Base-by-base conservation (phyloP, 2,329 filamentous ascomycete genomes). In the Leptographium radiaticola region DNA sequence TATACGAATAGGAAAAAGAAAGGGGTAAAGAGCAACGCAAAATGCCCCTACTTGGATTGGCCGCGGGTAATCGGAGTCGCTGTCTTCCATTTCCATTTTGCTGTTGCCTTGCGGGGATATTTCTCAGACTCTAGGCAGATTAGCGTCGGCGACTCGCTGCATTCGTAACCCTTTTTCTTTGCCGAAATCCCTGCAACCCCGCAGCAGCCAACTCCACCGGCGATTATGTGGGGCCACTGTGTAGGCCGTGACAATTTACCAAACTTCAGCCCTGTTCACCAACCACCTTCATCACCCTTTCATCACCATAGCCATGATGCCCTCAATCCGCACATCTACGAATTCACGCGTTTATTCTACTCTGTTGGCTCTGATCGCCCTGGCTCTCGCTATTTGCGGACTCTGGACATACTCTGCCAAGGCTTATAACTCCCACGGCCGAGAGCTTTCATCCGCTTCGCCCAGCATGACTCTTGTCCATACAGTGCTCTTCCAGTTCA, bases 401-500 rank as follows among this genome's bases (percentile, higher is more conserved):
- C 5, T 46, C 44, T 46, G 25, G 25, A 46, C 30, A 46, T n/a
- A 30, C 8, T 33, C 25, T 15, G 43, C 44, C 44, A 33, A 46
- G 1, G 25, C 44, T 46, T 8, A 33, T 25, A 30, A 33, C 30
- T 25, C 13, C 18, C 12, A 25, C 8, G 42, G 18, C 42, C 42
- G 42, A 44, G 18, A 25, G 42, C 42, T 11, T 10, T n/a, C 16
- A 44, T 33, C 25, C 25, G 15, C 5, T 7, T 15, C 44, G 16
- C 33, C 36, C 34, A 38, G 42, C 50, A 52, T 52, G 50, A 45
- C 31, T 45, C 44, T 46, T n/a, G 42, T 45, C 31, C 50, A 52
- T 44, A 46, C 50, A n/a, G 50, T 52, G 31, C 42, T 52, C 30
- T 52, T 52, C 50, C 50, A 52, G 42, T 52, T 52, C 20, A 34